Percentiles rank a stretch among this genome's conserved stretches.
These are phyloP conservation scores for Phylloporus arenicola DNA, from an alignment of 768 basidiomycete genomes.

Conservation along the genomic window DNA sequence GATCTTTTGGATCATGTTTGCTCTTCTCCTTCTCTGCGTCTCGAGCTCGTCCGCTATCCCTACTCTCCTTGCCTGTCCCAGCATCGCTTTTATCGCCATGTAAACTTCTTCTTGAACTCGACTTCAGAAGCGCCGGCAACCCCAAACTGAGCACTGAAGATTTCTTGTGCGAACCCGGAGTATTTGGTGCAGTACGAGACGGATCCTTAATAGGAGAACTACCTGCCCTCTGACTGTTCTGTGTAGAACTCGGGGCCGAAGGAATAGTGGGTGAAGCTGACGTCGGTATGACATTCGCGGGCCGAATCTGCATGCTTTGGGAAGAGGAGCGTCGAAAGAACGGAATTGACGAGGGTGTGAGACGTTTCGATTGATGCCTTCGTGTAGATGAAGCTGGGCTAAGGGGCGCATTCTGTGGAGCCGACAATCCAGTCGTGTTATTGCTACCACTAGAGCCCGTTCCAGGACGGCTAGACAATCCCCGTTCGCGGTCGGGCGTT, in stretches of 20 bases:
- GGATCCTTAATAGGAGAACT: conserved; percentile 52
- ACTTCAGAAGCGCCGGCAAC: conserved; percentile 79
- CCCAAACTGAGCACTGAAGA: conserved; percentile 78
- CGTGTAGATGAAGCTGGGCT: conserved; percentile 69
- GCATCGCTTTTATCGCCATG: conserved; percentile 49
- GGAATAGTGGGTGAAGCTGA: conserved; percentile 52
- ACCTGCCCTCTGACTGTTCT: conserved; percentile 39
- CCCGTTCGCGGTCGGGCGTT: conserved; percentile 56
- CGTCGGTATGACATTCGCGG: conserved; percentile 35
- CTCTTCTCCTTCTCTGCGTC: conserved; percentile 45
- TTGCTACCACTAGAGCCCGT: conserved; percentile 77
- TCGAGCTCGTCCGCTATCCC: conserved; percentile 44
- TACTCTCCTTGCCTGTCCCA: conserved; percentile 43
- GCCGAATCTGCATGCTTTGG: conserved; percentile 72
- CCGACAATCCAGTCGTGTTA: conserved; percentile 50
- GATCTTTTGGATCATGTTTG: conserved; percentile 76
- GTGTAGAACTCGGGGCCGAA: conserved; percentile 37
- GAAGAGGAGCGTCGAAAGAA: conserved; percentile 92
- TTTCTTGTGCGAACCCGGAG: conserved; percentile 68
- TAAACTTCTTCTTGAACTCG: conserved; percentile 75
- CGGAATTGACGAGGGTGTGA: conserved; percentile 89
- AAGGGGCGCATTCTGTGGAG: conserved; percentile 54
- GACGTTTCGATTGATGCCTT: conserved; percentile 63
- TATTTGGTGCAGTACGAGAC: conserved; percentile 46
- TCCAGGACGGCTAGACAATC: conserved; percentile 58